Percentiles rank a stretch among this genome's conserved stretches.
phyloP scores from a whole-genome alignment of 2,329 filamentous ascomycete species.

The Aspergillus ibericus region DNA sequence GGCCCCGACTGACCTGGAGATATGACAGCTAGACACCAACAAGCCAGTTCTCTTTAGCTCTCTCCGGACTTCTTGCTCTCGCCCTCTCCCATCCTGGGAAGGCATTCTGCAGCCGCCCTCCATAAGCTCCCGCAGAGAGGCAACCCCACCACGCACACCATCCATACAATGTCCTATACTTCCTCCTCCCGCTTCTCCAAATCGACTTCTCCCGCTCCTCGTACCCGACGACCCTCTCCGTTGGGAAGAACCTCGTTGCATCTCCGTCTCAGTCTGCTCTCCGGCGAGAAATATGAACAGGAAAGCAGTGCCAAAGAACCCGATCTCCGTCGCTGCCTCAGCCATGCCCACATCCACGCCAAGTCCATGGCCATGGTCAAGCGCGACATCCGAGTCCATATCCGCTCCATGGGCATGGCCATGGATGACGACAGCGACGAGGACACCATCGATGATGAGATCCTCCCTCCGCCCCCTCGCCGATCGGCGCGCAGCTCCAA shows the following conservation, averaged over 20 bases:
- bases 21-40: not conserved
- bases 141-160: not conserved
- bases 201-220: not conserved
- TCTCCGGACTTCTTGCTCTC: not conserved
- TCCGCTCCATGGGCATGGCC: constrained; percentile 7
- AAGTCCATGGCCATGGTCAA: constrained; percentile 7
- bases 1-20: not conserved
- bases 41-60: not conserved
- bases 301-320: constrained; percentile 5
- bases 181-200: constrained; percentile 3
- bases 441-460: not conserved
- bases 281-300: constrained; percentile 6
- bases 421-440: constrained; percentile 4
- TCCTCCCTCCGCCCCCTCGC: not conserved
- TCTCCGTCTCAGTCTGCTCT: constrained; percentile 2
- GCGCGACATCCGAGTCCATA: constrained; percentile 7
- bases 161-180: constrained; percentile 6
- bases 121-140: not conserved
- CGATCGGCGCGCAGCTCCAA: constrained; percentile 1
- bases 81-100: constrained; percentile 1
- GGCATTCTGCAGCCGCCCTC: not conserved
- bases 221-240: not conserved
- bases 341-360: constrained; percentile 3
- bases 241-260: constrained; percentile 2
- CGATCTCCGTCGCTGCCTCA: constrained; percentile 6